Base-by-base conservation (phyloP, 805 yeast genomes). In the Kluyveromyces siamensis region DNA sequence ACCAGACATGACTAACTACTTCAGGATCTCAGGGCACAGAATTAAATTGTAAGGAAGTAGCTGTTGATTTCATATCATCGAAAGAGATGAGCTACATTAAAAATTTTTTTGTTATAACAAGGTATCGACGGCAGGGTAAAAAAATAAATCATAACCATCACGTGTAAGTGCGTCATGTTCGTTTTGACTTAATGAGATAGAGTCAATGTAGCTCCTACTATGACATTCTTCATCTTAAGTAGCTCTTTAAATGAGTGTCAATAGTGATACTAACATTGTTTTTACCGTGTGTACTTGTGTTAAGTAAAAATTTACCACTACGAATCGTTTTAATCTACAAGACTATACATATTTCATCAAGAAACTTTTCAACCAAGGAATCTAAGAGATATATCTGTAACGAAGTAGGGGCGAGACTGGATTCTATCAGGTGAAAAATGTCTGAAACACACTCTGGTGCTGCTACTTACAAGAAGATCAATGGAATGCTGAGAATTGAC, bases 401-500 rank as follows among this genome's bases (percentile, higher is more conserved):
- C 6, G 6, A 21, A 21, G 25, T 21, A 21, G 6, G 25, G 25
- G 25, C 6, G 25, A 21, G 25, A 21, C 6, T 21, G 7, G 14
- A 30, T 30, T 30, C 14, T 2, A 30, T 3, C 11, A 13, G 35
- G 14, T 30, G 11, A 6, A 27, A 14, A 17, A 43, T 43, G 45
- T 43, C 45, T 6, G 45, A 43, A 33, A 43, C 74, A 10, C 67
- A 70, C 40, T 64, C 74, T 7, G 82, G 83, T 46, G 79, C 82
- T 44, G 82, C 83, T 6, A 65, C 72, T 9, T 71, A 72, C 63
- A 74, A 73, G 64, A 79, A 79, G 57, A 73, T 72, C 46, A 70
- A 78, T 16, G 87, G 87, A 2, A 74, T 79, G 55, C 59, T 81
- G 30, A 71, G 77, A 11, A 70, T 81, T 19, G 68, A 70, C 33